Conservation (phyloP, 1,284 basidiomycete genomes). For the Puccinia triticina region DNA sequence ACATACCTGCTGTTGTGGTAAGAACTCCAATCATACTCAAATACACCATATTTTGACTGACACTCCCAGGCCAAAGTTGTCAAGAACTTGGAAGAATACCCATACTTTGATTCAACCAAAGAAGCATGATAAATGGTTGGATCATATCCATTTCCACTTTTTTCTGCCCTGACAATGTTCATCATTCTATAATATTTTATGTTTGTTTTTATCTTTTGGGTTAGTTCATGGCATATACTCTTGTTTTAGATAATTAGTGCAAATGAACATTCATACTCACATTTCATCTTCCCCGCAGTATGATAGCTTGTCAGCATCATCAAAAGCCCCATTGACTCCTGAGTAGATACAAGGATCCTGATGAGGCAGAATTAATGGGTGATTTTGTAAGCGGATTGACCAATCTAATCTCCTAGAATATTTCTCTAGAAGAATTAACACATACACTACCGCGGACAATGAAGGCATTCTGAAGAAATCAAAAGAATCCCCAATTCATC, state of each 20-base stretch:
- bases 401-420: neutral
- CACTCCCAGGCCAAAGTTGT: conserved; percentile 51
- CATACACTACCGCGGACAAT: conserved; percentile 46
- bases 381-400: neutral
- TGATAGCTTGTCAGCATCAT: conserved; percentile 27
- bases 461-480: conserved; percentile 44
- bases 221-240: neutral
- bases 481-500: neutral
- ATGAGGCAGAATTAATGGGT: neutral
- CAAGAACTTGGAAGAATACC: conserved; percentile 40
- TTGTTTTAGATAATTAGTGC: neutral
- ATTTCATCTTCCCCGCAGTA: conserved; percentile 51
- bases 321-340: conserved; percentile 44
- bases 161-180: too few relatives aligned
- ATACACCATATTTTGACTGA: conserved; percentile 46
- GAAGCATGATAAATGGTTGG: conserved; percentile 46
- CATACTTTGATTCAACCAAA: conserved; percentile 44
- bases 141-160: conserved; percentile 44
- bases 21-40: conserved; percentile 47
- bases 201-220: conserved; percentile 3
- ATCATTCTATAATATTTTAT: conserved; percentile 37
- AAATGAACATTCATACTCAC: conserved; percentile 18
- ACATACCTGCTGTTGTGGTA: conserved; percentile 35
- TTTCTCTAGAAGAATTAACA: neutral
- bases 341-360: conserved; percentile 49